These are phyloP conservation scores for Rhodosporidiobolus sp. DNA, from an alignment of 768 basidiomycete species.

Conservation along the genomic window DNA sequence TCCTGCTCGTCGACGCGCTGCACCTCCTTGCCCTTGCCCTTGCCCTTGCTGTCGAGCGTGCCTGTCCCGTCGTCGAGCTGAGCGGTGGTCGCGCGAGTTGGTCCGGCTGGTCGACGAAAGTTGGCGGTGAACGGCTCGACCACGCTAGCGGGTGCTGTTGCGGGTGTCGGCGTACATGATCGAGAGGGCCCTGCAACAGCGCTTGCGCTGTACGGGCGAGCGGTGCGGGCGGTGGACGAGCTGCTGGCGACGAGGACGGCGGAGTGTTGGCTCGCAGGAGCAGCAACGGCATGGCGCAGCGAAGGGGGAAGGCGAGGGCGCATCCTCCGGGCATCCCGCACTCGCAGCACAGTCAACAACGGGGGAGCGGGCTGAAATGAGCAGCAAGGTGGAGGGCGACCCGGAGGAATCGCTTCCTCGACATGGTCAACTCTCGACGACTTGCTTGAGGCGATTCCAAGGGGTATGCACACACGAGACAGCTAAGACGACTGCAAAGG, in stretches of 20 bases:
- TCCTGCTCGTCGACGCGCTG: not conserved
- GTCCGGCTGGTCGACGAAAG: not conserved
- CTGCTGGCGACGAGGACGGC: not conserved
- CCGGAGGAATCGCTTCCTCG: not conserved
- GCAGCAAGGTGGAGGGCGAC: not conserved
- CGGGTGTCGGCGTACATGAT: not conserved
- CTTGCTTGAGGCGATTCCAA: too few relatives aligned
- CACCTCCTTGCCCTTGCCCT: not conserved
- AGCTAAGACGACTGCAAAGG: not conserved
- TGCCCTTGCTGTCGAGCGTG: too few relatives aligned
- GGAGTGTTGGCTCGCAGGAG: not conserved
- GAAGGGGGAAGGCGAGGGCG: constrained; percentile 21
- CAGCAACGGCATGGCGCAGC: not conserved
- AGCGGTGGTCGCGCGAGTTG: too few relatives aligned
- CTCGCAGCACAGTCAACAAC: not conserved
- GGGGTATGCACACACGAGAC: not conserved
- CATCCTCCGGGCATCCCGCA: constrained; percentile 36
- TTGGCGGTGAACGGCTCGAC: not conserved
- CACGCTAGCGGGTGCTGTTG: not conserved
- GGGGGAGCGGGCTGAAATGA: not conserved
- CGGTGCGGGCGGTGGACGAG: not conserved
- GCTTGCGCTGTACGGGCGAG: not conserved
- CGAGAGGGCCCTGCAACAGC: not conserved
- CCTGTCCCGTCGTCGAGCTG: too few relatives aligned
- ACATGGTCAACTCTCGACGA: too few relatives aligned